Conservation (phyloP, 306 rosid species). For the Boehmeria nivea region DNA sequence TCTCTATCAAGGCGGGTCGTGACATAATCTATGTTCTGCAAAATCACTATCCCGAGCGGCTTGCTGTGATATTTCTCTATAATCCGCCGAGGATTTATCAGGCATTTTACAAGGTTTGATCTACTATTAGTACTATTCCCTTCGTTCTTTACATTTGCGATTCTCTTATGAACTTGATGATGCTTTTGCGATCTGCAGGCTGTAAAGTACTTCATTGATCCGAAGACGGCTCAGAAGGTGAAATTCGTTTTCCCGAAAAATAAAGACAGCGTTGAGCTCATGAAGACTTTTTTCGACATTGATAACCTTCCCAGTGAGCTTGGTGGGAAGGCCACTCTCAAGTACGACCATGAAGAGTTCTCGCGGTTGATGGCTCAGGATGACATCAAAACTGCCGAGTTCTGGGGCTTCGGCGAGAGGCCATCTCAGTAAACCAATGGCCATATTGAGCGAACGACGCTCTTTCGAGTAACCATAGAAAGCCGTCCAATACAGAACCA, state of each 20-base stretch:
- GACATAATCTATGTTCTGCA: slow-evolving; percentile 72
- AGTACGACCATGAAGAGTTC: slow-evolving; percentile 79
- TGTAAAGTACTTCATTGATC: slow-evolving; percentile 65
- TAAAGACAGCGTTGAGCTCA: slow-evolving; percentile 66
- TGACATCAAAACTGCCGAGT: slow-evolving; percentile 72
- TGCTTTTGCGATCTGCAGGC: slow-evolving; percentile 41
- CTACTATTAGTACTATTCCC: not conserved
- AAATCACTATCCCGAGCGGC: slow-evolving; percentile 92
- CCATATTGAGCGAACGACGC: too few species aligned
- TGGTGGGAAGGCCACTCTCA: slow-evolving; percentile 74
- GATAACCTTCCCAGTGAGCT: slow-evolving; percentile 79
- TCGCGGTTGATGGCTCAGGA: slow-evolving; percentile 67
- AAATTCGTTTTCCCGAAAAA: slow-evolving; percentile 69
- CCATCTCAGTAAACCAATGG: too few species aligned
- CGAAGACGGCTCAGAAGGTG: slow-evolving; percentile 76
- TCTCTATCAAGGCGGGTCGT: slow-evolving; percentile 59
- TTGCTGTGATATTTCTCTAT: slow-evolving; percentile 57
- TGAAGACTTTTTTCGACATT: slow-evolving; percentile 70
- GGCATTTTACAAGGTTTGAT: slow-evolving; percentile 76
- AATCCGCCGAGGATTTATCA: slow-evolving; percentile 87
- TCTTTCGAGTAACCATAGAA: too few species aligned
- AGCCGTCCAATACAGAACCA: too few species aligned
- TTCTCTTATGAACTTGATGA: slow-evolving; percentile 10
- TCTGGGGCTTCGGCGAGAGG: slow-evolving; percentile 68
- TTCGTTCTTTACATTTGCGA: not conserved